A percentile compares a stretch with the other conserved stretches of the same genome.
Evolutionary conservation across 1,139 yeast genomes (phyloP).

Genomic region (Blastobotrys indianensis): DNA sequence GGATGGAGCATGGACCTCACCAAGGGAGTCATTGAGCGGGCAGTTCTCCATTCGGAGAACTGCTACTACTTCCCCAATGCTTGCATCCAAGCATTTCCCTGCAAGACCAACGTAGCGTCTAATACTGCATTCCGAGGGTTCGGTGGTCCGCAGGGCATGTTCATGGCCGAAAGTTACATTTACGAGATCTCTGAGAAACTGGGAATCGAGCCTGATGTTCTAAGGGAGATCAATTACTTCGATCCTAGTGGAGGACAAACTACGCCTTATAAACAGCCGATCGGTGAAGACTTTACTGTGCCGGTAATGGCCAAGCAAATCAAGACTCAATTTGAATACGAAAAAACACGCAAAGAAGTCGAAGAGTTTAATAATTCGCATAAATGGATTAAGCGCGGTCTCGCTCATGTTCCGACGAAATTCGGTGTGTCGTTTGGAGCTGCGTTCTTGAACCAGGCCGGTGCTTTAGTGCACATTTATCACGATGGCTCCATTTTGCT

Average conservation of each 20-base stretch:
- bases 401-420: slow-evolving; percentile 41
- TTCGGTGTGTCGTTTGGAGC: slow-evolving; percentile 45
- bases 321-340: slow-evolving; percentile 34
- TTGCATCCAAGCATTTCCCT: slow-evolving; percentile 35
- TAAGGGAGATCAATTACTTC: slow-evolving; percentile 37
- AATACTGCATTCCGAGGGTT: slow-evolving; percentile 45
- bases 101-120: slow-evolving; percentile 42
- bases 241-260: slow-evolving; percentile 28
- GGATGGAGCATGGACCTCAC: slow-evolving; percentile 45
- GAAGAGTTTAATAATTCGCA: slow-evolving; percentile 36
- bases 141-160: slow-evolving; percentile 47
- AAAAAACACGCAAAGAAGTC: slow-evolving; percentile 33
- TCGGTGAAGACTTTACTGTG: slow-evolving; percentile 39
- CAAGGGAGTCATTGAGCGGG: slow-evolving; percentile 43
- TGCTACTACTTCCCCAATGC: slow-evolving; percentile 41
- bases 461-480: slow-evolving; percentile 42
- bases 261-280: slow-evolving; percentile 39
- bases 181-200: slow-evolving; percentile 37
- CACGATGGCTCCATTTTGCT: slow-evolving; percentile 42
- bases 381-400: slow-evolving; percentile 42
- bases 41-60: slow-evolving; percentile 40
- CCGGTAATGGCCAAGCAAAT: slow-evolving; percentile 35
- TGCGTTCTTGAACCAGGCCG: slow-evolving; percentile 41
- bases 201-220: slow-evolving; percentile 36
- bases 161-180: slow-evolving; percentile 38